These are phyloP conservation scores for Solanum dulcamara DNA, from an alignment of 257 asterid species.

Conservation along the genomic window DNA sequence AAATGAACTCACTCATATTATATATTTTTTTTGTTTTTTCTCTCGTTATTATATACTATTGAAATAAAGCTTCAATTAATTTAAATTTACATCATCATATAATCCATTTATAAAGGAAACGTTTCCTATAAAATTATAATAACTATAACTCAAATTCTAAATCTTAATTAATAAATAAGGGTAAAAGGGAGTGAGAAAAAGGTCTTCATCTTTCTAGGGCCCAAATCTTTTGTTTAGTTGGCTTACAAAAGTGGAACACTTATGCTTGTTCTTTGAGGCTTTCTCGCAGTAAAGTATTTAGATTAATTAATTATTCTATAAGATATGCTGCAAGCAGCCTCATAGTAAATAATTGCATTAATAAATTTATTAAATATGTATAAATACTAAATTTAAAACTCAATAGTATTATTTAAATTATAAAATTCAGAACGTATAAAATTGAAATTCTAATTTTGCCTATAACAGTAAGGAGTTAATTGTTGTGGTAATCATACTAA, in stretches of 20 bases:
- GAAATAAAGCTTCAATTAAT: accelerated
- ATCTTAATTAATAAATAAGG: too few species aligned
- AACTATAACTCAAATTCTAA: accelerated
- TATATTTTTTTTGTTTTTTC: neutral
- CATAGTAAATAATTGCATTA: too few species aligned
- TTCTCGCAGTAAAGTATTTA: neutral
- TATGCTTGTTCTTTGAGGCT: neutral
- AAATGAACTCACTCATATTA: neutral
- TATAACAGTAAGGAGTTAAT: too few species aligned
- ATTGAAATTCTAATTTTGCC: too few species aligned
- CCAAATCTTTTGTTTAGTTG: neutral
- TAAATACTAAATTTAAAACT: accelerated
- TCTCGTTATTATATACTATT: accelerated
- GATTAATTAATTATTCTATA: neutral
- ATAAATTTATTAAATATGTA: too few species aligned
- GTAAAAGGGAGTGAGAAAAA: too few species aligned
- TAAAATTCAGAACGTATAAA: too few species aligned
- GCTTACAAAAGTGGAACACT: neutral
- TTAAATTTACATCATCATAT: neutral
- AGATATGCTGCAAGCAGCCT: neutral
- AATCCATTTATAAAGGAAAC: neutral
- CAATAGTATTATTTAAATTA: too few species aligned
- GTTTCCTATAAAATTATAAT: accelerated
- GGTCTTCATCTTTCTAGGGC: neutral
- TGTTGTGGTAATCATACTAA: too few species aligned